These are phyloP conservation scores for Nemania abortiva DNA, from an alignment of 2,329 filamentous ascomycete species.

Conservation along the genomic window DNA sequence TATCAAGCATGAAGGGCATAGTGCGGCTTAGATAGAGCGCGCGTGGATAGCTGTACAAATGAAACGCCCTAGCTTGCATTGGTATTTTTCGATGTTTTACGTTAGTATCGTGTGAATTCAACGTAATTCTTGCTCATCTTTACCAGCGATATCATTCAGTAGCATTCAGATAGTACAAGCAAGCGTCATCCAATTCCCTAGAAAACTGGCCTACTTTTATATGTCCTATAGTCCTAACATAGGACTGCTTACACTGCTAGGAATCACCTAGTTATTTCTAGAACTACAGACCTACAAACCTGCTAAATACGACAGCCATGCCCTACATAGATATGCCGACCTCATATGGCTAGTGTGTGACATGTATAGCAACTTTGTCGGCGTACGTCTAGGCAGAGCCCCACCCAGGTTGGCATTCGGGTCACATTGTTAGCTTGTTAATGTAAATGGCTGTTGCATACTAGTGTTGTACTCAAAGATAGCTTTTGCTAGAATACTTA, in stretches of 20 bases:
- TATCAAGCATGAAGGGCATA: background rate
- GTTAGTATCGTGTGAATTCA: background rate
- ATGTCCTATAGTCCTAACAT: background rate
- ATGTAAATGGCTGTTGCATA: no score
- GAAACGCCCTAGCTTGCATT: background rate
- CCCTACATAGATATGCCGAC: background rate
- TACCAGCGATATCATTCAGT: no score
- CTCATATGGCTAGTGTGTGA: background rate
- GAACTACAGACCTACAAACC: background rate
- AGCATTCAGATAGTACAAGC: no score
- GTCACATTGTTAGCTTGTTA: no score
- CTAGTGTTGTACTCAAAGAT: no score
- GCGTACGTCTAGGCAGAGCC: no score
- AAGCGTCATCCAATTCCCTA: no score
- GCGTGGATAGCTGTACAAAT: background rate
- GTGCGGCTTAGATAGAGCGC: slow-evolving; percentile 6
- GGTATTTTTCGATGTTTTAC: background rate
- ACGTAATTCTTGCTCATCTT: background rate
- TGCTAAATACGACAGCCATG: background rate
- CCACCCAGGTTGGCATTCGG: no score
- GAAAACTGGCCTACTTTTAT: background rate
- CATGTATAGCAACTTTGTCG: background rate
- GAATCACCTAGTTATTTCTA: background rate
- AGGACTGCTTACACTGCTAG: background rate
- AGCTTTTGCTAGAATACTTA: no score